phyloP scores from a whole-genome alignment of 202 grass and related monocot genomes.

The Thinopyrum obtusiflorum region DNA sequence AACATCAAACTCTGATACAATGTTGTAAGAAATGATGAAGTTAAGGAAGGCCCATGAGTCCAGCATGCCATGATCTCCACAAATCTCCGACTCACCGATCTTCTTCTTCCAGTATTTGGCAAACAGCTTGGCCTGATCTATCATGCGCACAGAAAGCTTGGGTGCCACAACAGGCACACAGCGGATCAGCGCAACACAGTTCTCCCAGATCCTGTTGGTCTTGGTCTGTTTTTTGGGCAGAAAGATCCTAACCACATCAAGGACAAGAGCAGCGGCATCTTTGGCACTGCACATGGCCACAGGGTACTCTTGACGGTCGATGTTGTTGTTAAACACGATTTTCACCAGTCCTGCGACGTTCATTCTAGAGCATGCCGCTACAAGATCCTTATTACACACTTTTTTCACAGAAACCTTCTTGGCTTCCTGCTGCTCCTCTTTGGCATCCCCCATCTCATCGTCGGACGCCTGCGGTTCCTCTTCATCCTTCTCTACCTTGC shows the following conservation, averaged over 20 bases:
- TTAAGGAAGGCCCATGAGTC: conserved; percentile 40
- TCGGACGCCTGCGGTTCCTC: not conserved
- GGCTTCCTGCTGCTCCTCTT: not conserved
- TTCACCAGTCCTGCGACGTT: conserved; percentile 17
- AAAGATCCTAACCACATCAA: conserved; percentile 37
- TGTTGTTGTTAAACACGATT: conserved; percentile 5
- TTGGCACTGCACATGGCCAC: conserved; percentile 19
- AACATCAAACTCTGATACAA: conserved; percentile 33
- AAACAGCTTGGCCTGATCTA: conserved; percentile 34
- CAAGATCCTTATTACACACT: not conserved
- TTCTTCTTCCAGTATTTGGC: conserved; percentile 48
- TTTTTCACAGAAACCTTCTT: not conserved
- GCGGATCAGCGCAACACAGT: conserved; percentile 12
- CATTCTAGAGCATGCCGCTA: conserved; percentile 25
- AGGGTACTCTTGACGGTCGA: not conserved
- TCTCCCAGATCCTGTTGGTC: conserved; percentile 14
- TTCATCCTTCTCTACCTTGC: not conserved
- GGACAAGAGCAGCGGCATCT: conserved; percentile 36
- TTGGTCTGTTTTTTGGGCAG: conserved; percentile 19
- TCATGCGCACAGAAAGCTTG: not conserved
- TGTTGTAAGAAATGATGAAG: conserved; percentile 45
- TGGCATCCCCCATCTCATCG: not conserved
- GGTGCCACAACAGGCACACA: not conserved
- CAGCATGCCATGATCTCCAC: not conserved
- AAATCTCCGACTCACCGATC: not conserved